These are phyloP conservation scores for Lentinula edodes DNA, from an alignment of 768 basidiomycete species.

Conservation along the genomic window DNA sequence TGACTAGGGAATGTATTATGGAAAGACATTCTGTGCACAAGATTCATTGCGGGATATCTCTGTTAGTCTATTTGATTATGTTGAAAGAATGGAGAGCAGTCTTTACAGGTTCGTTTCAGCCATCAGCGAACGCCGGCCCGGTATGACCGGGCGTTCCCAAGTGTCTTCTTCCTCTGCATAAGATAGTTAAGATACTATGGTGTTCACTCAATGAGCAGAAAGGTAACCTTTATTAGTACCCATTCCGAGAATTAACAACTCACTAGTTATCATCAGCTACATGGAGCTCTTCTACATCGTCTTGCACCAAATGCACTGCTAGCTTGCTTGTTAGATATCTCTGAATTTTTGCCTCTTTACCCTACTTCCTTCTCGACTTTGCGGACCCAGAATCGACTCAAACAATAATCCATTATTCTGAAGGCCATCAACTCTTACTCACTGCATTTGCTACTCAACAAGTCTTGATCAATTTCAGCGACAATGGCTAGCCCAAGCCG, in stretches of 20 bases:
- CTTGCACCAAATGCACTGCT: not conserved
- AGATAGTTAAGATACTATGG: not conserved
- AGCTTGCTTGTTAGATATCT: not conserved
- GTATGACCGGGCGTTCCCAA: too few species aligned
- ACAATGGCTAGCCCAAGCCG: conserved; percentile 7
- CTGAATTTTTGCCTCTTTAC: not conserved
- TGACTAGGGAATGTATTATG: too few species aligned
- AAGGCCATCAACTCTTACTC: not conserved
- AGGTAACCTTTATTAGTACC: too few species aligned
- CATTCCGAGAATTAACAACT: too few species aligned
- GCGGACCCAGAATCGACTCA: not conserved
- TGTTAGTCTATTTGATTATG: too few species aligned
- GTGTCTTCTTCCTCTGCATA: too few species aligned
- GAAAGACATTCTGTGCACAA: too few species aligned
- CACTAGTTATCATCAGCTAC: not conserved
- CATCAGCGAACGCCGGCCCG: too few species aligned
- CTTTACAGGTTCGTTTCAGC: too few species aligned
- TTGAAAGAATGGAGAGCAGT: too few species aligned
- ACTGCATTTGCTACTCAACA: not conserved
- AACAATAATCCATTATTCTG: not conserved
- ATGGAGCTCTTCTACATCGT: not conserved
- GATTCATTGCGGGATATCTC: too few species aligned
- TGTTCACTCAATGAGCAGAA: too few species aligned
- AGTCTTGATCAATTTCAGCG: not conserved
- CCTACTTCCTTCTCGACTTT: not conserved